Evolutionary conservation across 192 early-diverging fungal species (phyloP).

Genomic region (Backusella mclennaniae): DNA sequence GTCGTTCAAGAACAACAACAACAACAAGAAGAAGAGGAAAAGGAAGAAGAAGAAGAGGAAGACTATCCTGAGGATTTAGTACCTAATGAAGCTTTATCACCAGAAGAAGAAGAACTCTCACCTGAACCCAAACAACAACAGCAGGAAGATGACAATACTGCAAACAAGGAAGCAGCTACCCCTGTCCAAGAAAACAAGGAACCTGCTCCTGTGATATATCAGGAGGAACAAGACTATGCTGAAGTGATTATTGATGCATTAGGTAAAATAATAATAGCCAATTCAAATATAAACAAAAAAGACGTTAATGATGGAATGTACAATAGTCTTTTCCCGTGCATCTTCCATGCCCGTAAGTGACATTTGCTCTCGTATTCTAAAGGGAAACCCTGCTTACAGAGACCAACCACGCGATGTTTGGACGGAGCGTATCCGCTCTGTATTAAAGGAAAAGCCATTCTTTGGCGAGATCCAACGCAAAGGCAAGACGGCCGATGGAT

Average conservation of each 20-base stretch:
- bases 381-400: constrained; percentile 38
- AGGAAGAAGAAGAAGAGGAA: constrained; percentile 1
- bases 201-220: background rate
- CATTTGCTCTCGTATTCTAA: constrained; percentile 47
- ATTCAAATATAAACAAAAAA: background rate
- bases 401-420: constrained; percentile 33
- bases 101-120: constrained; percentile 7
- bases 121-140: background rate
- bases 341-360: constrained; percentile 55
- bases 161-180: background rate
- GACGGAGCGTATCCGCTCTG: constrained; percentile 37
- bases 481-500: constrained; percentile 55
- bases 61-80: background rate
- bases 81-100: background rate
- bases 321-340: constrained; percentile 46
- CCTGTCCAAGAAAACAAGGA: constrained; percentile 14
- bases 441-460: constrained; percentile 40
- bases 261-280: constrained; percentile 12
- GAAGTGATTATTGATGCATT: constrained; percentile 54
- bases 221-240: constrained; percentile 33
- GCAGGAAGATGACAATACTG: background rate
- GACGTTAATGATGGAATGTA: background rate
- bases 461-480: constrained; percentile 54
- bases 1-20: constrained; percentile 3
- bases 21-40: background rate